Percentiles rank a stretch among this genome's conserved stretches.
These are phyloP conservation scores for Gracilaria domingensis DNA, from an alignment of 23 red algal species.

Conservation along the genomic window DNA sequence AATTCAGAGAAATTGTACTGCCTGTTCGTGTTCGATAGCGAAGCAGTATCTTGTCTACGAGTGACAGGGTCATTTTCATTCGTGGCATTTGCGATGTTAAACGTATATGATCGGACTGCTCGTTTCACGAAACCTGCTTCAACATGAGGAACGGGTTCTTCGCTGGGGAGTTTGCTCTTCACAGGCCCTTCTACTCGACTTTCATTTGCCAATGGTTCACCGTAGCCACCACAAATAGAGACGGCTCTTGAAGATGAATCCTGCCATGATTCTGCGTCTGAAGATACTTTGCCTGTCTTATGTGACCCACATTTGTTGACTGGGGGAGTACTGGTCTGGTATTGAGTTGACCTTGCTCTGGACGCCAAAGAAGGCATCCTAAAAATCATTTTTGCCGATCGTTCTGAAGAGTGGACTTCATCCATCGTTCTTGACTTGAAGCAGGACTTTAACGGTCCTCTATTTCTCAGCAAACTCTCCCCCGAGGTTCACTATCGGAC, in stretches of 20 bases:
- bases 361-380: neutral
- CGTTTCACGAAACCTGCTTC: slow-evolving; percentile 22
- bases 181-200: neutral
- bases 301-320: neutral
- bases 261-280: neutral
- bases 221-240: neutral
- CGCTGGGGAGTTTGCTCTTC: slow-evolving; percentile 19
- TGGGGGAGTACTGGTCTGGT: neutral
- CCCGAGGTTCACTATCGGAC: neutral
- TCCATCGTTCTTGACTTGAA: neutral
- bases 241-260: neutral
- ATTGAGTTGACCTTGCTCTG: neutral
- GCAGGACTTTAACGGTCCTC: neutral
- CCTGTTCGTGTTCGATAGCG: neutral
- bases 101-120: neutral
- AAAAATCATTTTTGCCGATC: neutral
- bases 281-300: neutral
- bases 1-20: neutral
- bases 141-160: slow-evolving; percentile 12
- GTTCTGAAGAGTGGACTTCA: neutral
- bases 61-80: neutral
- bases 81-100: neutral
- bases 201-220: neutral
- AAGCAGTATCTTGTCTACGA: neutral
- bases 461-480: neutral